Evolutionary conservation across 1,139 yeast species (phyloP).

Genomic region (Hemisphaericaspora subhashii): DNA sequence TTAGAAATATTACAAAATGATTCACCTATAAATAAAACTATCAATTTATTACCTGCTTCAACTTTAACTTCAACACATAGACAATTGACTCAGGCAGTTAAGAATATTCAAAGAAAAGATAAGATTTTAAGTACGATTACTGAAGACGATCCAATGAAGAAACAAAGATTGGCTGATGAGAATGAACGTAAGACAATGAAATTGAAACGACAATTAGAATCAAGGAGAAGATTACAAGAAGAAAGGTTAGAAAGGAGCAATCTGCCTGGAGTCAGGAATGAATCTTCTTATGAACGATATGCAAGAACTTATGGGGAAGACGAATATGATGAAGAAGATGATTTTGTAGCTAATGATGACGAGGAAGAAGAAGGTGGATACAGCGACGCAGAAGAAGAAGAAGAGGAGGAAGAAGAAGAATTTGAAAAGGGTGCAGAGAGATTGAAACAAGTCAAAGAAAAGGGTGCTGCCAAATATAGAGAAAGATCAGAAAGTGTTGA

Average conservation of each 20-base stretch:
- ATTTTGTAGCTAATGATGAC: conserved; percentile 43
- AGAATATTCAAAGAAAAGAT: conserved; percentile 61
- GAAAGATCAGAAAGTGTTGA: conserved; percentile 45
- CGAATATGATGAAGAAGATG: conserved; percentile 48
- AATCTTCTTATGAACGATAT: conserved; percentile 41
- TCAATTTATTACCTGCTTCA: conserved; percentile 85
- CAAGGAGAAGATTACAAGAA: conserved; percentile 51
- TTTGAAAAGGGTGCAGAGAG: conserved; percentile 64
- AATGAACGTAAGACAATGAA: conserved; percentile 70
- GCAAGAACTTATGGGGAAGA: conserved; percentile 44
- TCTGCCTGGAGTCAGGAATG: conserved; percentile 23
- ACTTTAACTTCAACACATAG: conserved; percentile 80
- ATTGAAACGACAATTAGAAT: conserved; percentile 65
- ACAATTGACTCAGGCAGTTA: conserved; percentile 75
- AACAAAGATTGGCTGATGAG: conserved; percentile 79
- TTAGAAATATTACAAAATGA: conserved; percentile 69
- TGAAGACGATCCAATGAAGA: conserved; percentile 82
- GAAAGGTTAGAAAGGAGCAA: conserved; percentile 37
- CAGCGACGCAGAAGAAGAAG: conserved; percentile 52
- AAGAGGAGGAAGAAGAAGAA: conserved; percentile 58
- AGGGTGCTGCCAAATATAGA: conserved; percentile 52
- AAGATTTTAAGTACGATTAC: conserved; percentile 67
- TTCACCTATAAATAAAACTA: conserved; percentile 48
- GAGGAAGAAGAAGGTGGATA: conserved; percentile 49
- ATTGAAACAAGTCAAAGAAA: conserved; percentile 57